Evolutionary conservation across 2,329 filamentous ascomycete genomes (phyloP).

Genomic region (Aspergillus latus): DNA sequence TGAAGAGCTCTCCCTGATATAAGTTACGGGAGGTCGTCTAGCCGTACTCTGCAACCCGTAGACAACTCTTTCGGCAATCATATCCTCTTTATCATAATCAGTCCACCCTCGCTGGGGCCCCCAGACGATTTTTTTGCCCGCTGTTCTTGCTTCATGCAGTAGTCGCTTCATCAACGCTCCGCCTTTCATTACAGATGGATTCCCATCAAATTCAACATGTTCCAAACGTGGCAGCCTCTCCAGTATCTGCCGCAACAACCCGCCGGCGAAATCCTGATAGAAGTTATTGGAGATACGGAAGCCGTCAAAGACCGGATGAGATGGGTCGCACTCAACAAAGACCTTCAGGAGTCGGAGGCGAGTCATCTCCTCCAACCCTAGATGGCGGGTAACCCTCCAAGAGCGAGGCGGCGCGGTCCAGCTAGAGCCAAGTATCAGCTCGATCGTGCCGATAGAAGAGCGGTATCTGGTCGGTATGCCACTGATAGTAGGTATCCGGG

Average conservation of each 20-base stretch:
- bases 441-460: slow-evolving; percentile 52
- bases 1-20: not conserved
- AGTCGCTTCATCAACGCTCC: slow-evolving; percentile 55
- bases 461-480: slow-evolving; percentile 54
- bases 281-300: slow-evolving; percentile 58
- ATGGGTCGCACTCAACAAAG: slow-evolving; percentile 59
- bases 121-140: slow-evolving; percentile 40
- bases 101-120: slow-evolving; percentile 43
- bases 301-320: slow-evolving; percentile 55
- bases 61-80: slow-evolving; percentile 11
- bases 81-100: slow-evolving; percentile 30
- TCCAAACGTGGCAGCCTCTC: slow-evolving; percentile 49
- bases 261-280: slow-evolving; percentile 58
- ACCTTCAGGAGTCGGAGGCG: slow-evolving; percentile 53
- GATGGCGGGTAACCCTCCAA: slow-evolving; percentile 52
- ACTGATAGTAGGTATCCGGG: slow-evolving; percentile 44
- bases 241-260: slow-evolving; percentile 52
- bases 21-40: not conserved
- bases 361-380: slow-evolving; percentile 52
- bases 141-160: slow-evolving; percentile 33
- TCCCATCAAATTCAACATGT: slow-evolving; percentile 59
- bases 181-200: slow-evolving; percentile 52
- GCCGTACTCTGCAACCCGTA: slow-evolving; percentile 13
- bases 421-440: slow-evolving; percentile 59
- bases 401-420: slow-evolving; percentile 58